A percentile compares a stretch with the other conserved stretches of the same genome.
Conservation (phyloP, 164 flowering plant genomes). For the Buxus sempervirens region DNA sequence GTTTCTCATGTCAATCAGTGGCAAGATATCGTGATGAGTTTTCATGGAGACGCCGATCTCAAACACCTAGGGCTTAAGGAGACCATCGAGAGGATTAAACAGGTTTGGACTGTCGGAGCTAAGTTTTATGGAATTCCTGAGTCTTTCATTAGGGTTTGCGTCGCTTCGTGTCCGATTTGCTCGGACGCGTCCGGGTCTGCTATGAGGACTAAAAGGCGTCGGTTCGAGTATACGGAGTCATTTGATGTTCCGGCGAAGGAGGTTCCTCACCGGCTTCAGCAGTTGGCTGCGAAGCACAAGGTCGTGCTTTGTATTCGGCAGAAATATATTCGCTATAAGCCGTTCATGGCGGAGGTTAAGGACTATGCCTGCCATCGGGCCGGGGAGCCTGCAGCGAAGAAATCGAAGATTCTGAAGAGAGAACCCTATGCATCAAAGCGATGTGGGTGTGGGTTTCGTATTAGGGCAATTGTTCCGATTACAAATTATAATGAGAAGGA, state of each 20-base stretch:
- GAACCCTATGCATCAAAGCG: conserved; percentile 92
- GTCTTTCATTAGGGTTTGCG: conserved; percentile 83
- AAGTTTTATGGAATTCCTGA: conserved; percentile 97
- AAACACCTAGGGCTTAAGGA: conserved; percentile 85
- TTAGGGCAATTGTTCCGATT: conserved; percentile 95
- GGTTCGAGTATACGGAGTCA: conserved; percentile 94
- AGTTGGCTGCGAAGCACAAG: conserved; percentile 88
- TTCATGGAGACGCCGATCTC: conserved; percentile 68
- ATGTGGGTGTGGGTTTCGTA: conserved; percentile 96
- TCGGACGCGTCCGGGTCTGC: conserved; percentile 39
- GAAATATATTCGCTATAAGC: conserved; percentile 94
- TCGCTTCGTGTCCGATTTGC: conserved; percentile 70
- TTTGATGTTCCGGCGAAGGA: conserved; percentile 94
- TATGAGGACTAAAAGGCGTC: conserved; percentile 55
- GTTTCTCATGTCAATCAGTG: conserved; percentile 83
- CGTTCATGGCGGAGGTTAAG: conserved; percentile 98
- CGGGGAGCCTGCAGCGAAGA: conserved; percentile 86
- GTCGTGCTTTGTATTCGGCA: conserved; percentile 96
- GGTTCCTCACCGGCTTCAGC: conserved; percentile 65
- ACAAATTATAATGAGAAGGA: conserved; percentile 93
- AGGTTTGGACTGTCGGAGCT: conserved; percentile 95
- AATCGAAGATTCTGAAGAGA: conserved; percentile 74
- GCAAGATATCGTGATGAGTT: conserved; percentile 82
- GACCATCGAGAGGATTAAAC: conserved; percentile 85
- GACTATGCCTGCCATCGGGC: conserved; percentile 99